These are phyloP conservation scores for Pleurotus platypus DNA, from an alignment of 768 basidiomycete species.

Conservation along the genomic window DNA sequence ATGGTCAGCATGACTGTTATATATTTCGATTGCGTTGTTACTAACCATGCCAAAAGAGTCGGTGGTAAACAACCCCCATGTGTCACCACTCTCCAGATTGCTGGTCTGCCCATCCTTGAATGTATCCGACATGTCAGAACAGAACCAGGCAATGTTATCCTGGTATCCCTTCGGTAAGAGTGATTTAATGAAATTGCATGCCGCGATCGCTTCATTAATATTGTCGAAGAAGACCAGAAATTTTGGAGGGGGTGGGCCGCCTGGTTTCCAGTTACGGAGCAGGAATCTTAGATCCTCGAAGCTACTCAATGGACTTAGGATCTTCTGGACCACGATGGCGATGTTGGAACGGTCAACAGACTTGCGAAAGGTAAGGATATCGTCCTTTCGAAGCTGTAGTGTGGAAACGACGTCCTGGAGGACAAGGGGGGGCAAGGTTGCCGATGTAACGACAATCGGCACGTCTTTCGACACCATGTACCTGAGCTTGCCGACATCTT, in stretches of 20 bases:
- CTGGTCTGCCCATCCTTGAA: slow-evolving; percentile 8
- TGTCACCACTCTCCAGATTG: slow-evolving; percentile 5
- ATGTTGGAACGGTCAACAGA: slow-evolving; percentile 16
- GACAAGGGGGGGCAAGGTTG: slow-evolving; percentile 13
- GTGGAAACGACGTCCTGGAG: not conserved
- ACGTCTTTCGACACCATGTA: slow-evolving; percentile 4
- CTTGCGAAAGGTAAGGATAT: too few species aligned
- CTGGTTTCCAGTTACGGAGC: slow-evolving; percentile 9
- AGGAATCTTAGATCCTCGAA: slow-evolving; percentile 16
- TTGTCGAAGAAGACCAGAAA: slow-evolving; percentile 21
- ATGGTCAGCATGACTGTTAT: not conserved
- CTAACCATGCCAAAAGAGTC: slow-evolving; percentile 16
- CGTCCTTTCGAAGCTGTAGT: too few species aligned
- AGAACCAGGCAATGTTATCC: slow-evolving; percentile 19
- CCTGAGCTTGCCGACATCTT: slow-evolving; percentile 13
- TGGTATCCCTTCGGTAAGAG: slow-evolving; percentile 10
- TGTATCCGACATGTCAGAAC: slow-evolving; percentile 15
- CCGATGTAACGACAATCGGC: slow-evolving; percentile 16
- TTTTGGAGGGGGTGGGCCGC: slow-evolving; percentile 9
- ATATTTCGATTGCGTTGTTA: not conserved
- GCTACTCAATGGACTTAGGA: slow-evolving; percentile 12
- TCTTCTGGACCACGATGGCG: slow-evolving; percentile 13
- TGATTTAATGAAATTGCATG: slow-evolving; percentile 8
- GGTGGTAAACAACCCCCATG: slow-evolving; percentile 10
- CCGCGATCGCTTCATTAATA: slow-evolving; percentile 11